phyloP scores from a whole-genome alignment of 176 grass and related monocot species.

The Themeda triandra region DNA sequence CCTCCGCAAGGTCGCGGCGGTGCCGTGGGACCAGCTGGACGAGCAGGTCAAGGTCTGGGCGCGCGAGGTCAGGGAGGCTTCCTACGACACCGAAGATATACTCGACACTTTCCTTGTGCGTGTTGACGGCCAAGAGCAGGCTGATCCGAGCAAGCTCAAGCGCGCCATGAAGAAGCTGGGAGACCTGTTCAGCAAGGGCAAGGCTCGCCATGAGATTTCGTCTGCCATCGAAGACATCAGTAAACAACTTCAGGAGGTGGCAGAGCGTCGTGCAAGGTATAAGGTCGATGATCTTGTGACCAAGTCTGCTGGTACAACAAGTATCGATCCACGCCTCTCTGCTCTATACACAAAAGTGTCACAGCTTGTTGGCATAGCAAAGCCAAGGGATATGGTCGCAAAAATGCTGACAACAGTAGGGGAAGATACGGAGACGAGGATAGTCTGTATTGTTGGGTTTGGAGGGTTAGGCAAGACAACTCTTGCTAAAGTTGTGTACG shows the following conservation, averaged over 20 bases:
- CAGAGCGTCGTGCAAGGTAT: not conserved
- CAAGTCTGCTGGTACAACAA: not conserved
- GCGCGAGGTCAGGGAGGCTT: too few relatives aligned
- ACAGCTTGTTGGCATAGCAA: not conserved
- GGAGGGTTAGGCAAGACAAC: constrained; percentile 20
- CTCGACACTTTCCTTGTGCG: too few relatives aligned
- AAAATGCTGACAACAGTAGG: not conserved
- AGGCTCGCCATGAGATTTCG: too few relatives aligned
- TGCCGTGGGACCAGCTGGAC: not conserved
- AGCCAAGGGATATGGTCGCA: not conserved
- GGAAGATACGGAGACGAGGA: not conserved
- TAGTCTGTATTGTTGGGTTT: not conserved
- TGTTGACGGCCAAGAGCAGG: not conserved
- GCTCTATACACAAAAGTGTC: not conserved
- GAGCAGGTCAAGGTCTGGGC: not conserved
- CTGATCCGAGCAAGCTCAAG: not conserved
- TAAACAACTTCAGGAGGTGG: too few relatives aligned
- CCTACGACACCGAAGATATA: too few relatives aligned
- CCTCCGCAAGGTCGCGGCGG: not conserved
- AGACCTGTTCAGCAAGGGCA: not conserved
- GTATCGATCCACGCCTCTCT: not conserved
- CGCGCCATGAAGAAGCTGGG: not conserved
- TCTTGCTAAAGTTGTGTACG: not conserved
- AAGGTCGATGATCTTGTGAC: not conserved
- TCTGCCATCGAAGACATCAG: too few relatives aligned